phyloP scores from a whole-genome alignment of 768 basidiomycete species.

The Phaeotremella fagi region DNA sequence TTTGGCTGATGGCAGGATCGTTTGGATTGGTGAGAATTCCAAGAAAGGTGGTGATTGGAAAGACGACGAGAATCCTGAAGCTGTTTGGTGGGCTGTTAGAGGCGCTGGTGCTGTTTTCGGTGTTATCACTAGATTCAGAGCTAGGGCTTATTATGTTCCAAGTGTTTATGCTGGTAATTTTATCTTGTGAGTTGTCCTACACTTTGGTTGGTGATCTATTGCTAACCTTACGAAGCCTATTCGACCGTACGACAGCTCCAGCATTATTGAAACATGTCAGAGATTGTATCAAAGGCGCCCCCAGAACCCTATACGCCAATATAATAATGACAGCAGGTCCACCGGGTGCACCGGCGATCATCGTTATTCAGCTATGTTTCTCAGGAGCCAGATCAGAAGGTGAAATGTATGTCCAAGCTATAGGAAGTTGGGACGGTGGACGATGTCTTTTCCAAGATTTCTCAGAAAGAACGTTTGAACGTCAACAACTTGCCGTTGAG shows the following conservation, averaged over 20 bases:
- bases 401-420: slow-evolving; percentile 70
- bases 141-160: slow-evolving; percentile 80
- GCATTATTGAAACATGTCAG: slow-evolving; percentile 87
- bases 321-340: slow-evolving; percentile 86
- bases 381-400: slow-evolving; percentile 69
- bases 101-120: slow-evolving; percentile 73
- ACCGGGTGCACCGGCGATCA: slow-evolving; percentile 70
- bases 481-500: slow-evolving; percentile 86
- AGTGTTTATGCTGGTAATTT: slow-evolving; percentile 89
- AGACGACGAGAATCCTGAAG: slow-evolving; percentile 38
- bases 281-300: slow-evolving; percentile 84
- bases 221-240: slow-evolving; percentile 58
- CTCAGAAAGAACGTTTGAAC: slow-evolving; percentile 78
- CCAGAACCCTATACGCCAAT: slow-evolving; percentile 82
- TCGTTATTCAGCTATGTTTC: slow-evolving; percentile 86
- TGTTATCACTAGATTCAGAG: slow-evolving; percentile 82
- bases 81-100: slow-evolving; percentile 45
- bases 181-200: slow-evolving; percentile 64
- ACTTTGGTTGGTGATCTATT: background rate
- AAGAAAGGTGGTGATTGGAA: slow-evolving; percentile 57
- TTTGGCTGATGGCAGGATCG: slow-evolving; percentile 79
- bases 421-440: slow-evolving; percentile 85
- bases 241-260: slow-evolving; percentile 77
- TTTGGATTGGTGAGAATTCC: slow-evolving; percentile 67
- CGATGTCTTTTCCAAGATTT: slow-evolving; percentile 82